Conservation (phyloP, 2,329 filamentous ascomycete species). For the Apiospora sp. region DNA sequence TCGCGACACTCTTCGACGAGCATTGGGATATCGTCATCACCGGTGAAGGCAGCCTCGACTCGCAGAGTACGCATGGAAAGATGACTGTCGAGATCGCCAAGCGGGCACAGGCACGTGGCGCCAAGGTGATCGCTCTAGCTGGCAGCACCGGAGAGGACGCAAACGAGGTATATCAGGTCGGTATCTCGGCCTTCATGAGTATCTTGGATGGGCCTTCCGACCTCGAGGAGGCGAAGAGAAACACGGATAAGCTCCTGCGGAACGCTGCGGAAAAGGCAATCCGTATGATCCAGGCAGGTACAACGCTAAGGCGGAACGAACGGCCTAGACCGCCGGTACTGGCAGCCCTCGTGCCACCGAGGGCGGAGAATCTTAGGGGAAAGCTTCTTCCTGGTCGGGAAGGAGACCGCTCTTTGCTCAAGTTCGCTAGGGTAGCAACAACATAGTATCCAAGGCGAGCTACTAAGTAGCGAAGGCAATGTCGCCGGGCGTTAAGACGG, state of each 20-base stretch:
- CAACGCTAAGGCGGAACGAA: not conserved
- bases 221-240: conserved; percentile 39
- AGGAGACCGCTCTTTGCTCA: not conserved
- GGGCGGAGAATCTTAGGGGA: not conserved
- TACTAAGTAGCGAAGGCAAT: not conserved
- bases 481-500: not conserved
- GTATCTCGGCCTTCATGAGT: conserved; percentile 44
- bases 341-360: not conserved
- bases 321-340: conserved; percentile 26
- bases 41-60: conserved; percentile 60
- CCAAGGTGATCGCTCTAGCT: conserved; percentile 53
- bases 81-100: conserved; percentile 61
- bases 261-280: conserved; percentile 43
- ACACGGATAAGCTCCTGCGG: conserved; percentile 37
- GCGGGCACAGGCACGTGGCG: conserved; percentile 52
- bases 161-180: conserved; percentile 42
- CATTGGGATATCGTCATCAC: conserved; percentile 59
- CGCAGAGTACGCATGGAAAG: conserved; percentile 59
- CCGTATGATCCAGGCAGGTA: conserved; percentile 33
- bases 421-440: not conserved
- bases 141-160: conserved; percentile 46
- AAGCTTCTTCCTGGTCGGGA: not conserved
- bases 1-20: conserved; percentile 53
- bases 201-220: conserved; percentile 41
- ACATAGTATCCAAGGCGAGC: not conserved